A percentile compares a stretch with the other conserved stretches of the same genome.
Evolutionary conservation across 2,329 filamentous ascomycete species (phyloP).

Genomic region (Gaeumannomyces tritici): DNA sequence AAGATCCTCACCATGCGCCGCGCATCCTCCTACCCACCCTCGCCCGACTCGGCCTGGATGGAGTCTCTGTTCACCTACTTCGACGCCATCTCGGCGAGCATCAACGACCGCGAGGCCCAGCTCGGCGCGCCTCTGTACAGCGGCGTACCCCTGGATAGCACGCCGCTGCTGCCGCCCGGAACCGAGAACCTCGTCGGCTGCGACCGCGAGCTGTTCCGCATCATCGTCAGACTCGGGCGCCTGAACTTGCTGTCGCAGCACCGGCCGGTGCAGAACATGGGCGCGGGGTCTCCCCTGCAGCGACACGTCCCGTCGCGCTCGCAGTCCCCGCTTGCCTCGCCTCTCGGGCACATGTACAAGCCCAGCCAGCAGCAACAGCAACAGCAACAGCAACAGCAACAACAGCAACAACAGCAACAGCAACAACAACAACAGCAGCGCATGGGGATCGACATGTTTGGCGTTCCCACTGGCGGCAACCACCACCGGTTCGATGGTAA

Average conservation of each 20-base stretch:
- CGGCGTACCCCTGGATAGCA: constrained; percentile 23
- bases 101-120: constrained; percentile 85
- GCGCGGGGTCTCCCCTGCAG: constrained; percentile 11
- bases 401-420: too few relatives aligned
- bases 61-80: constrained; percentile 91
- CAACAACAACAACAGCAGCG: constrained; percentile 7
- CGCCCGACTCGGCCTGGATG: constrained; percentile 75
- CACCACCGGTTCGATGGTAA: constrained; percentile 52
- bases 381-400: constrained; percentile 5
- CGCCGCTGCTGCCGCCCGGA: constrained; percentile 43
- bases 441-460: constrained; percentile 8
- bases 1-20: constrained; percentile 76
- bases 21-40: constrained; percentile 37
- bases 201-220: constrained; percentile 77
- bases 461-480: constrained; percentile 27
- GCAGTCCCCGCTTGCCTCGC: constrained; percentile 30
- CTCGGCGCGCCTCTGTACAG: constrained; percentile 56
- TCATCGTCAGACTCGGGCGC: constrained; percentile 73
- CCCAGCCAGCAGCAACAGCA: constrained; percentile 16
- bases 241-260: constrained; percentile 76
- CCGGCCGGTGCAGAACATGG: constrained; percentile 37
- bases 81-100: constrained; percentile 82
- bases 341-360: constrained; percentile 32
- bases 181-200: constrained; percentile 83
- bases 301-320: constrained; percentile 18